phyloP scores from a whole-genome alignment of 1,284 basidiomycete genomes.

The Leccinum angustisporum region DNA sequence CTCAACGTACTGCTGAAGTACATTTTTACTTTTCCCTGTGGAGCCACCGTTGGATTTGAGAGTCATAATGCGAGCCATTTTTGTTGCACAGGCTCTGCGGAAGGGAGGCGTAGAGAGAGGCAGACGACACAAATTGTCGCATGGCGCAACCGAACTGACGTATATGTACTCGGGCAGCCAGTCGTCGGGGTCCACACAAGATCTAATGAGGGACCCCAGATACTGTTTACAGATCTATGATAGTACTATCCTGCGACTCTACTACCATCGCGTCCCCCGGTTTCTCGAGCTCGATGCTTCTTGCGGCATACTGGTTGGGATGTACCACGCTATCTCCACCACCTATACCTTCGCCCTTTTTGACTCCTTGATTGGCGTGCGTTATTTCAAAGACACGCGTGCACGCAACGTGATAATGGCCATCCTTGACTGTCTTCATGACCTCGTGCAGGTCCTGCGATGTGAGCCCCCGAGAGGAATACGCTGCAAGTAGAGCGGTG shows the following conservation, averaged over 20 bases:
- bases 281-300: constrained; percentile 67
- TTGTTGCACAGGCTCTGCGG: constrained; percentile 3
- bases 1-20: constrained; percentile 82
- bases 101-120: constrained; percentile 7
- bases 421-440: constrained; percentile 75
- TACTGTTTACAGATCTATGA: constrained; percentile 11
- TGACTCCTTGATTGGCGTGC: constrained; percentile 71
- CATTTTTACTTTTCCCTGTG: constrained; percentile 33
- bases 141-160: constrained; percentile 7
- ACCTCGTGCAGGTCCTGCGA: constrained; percentile 83
- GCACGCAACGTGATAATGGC: constrained; percentile 95
- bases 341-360: constrained; percentile 89
- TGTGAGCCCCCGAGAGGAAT: constrained; percentile 65
- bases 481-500: constrained; percentile 73
- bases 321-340: constrained; percentile 90
- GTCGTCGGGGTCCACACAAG: constrained; percentile 20
- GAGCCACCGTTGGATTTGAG: constrained; percentile 33
- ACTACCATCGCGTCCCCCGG: constrained; percentile 32
- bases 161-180: constrained; percentile 9
- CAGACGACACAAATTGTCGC: constrained; percentile 36
- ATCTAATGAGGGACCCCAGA: constrained; percentile 16
- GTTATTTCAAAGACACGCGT: constrained; percentile 97
- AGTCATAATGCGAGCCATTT: constrained; percentile 27
- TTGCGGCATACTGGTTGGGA: constrained; percentile 84
- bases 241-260: constrained; percentile 12